A percentile compares a stretch with the other conserved stretches of the same genome.
These are phyloP conservation scores for Nitzschia sp. DNA, from an alignment of 108 stramenopile species.

Conservation along the genomic window DNA sequence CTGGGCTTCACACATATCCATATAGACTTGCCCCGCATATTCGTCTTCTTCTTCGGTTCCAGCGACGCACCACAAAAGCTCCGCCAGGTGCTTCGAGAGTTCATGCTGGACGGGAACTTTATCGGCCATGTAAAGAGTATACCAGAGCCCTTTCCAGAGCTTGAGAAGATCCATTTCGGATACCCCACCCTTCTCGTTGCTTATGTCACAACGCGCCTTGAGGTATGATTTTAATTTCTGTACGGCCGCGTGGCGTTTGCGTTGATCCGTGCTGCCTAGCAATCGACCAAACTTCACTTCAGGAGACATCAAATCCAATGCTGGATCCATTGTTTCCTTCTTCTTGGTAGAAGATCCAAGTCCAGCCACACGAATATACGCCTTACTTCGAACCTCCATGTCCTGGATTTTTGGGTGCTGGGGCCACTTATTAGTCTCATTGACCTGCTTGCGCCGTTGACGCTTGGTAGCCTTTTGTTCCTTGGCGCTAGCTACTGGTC, in stretches of 20 bases:
- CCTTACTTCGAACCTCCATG: constrained; percentile 61
- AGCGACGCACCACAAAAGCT: constrained; percentile 85
- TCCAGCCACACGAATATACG: constrained; percentile 78
- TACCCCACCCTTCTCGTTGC: constrained; percentile 57
- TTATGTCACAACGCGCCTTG: constrained; percentile 55
- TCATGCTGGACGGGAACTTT: constrained; percentile 89
- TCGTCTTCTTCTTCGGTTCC: constrained; percentile 90
- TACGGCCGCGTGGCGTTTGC: constrained; percentile 73
- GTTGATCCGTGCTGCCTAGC: constrained; percentile 73
- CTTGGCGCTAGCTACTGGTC: not conserved
- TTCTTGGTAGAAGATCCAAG: constrained; percentile 42
- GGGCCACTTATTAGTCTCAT: constrained; percentile 83
- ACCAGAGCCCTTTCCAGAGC: constrained; percentile 93
- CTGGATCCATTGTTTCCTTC: constrained; percentile 43
- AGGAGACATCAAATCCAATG: constrained; percentile 69
- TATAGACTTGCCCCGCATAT: constrained; percentile 74
- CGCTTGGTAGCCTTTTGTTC: constrained; percentile 56
- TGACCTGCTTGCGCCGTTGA: constrained; percentile 62
- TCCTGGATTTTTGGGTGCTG: constrained; percentile 86
- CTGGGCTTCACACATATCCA: constrained; percentile 56
- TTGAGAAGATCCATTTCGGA: constrained; percentile 88
- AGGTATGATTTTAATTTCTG: constrained; percentile 68
- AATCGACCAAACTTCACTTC: constrained; percentile 79
- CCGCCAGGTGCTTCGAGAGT: constrained; percentile 67
- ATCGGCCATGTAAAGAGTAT: constrained; percentile 91